Evolutionary conservation across 2,329 filamentous ascomycete genomes (phyloP), one percentile per base, ranked within the genome.

Genomic region (Colletotrichum trifolii): DNA sequence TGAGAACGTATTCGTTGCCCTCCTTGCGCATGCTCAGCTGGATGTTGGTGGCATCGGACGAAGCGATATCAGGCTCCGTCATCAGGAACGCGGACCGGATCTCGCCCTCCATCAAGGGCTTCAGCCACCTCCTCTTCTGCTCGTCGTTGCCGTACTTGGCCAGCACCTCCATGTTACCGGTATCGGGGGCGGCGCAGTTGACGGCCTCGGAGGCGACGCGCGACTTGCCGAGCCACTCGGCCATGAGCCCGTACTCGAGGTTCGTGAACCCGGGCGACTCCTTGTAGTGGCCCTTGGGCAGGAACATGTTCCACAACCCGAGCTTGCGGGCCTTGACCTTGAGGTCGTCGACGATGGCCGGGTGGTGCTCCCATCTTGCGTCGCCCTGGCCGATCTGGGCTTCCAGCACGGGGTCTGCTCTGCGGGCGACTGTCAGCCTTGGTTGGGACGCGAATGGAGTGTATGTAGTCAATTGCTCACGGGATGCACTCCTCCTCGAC

Each of bases 291-390:
- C 90, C 94, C 82, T 92, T 95, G 69, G 96, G 93, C 71, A 99
- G 81, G 84, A 99, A 99, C 90, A 99, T 91, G 81, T 99, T 99
- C 96, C 96, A 99, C 49, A 99, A 84, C 1, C 95, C 96, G 34
- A 97, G 86, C 71, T 91, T 85, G 74, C 85, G 87, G 48, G 95
- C 96, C 78, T 94, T 92, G 69, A 81, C 83, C 86, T 98, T 98
- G 72, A 99, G 86, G 60, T 96, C 90, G 71, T 99, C 96, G 67
- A 99, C 87, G 72, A 98, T 85, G 46, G 84, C 76, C 1, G 96
- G 95, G 76, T 96, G 91, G 43, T 84, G 80, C 69, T 91, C 86
- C 91, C 95, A 98, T 83, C 95, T 89, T 67, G 87, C 81, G 54
- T 89, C 84, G 68, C 92, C 93, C 65, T 89, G 79, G 71, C 93